Evolutionary conservation across 1,139 yeast genomes (phyloP).

Genomic region (Lodderomyces theae): DNA sequence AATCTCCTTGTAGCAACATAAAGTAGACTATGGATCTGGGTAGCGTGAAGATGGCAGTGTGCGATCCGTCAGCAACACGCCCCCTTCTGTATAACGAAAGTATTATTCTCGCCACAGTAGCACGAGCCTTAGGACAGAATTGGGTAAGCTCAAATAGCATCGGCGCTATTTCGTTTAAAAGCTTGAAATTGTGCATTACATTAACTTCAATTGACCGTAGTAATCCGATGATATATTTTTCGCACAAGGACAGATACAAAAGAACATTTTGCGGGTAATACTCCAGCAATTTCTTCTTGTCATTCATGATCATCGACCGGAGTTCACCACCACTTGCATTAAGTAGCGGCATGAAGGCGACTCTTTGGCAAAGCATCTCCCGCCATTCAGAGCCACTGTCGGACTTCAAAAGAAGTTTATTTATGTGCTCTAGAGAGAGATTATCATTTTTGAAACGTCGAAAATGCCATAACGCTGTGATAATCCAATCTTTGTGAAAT

Average conservation of each 20-base stretch:
- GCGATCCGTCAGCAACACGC: neutral
- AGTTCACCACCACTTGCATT: neutral
- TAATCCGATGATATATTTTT: slow-evolving; percentile 5
- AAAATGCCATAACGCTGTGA: neutral
- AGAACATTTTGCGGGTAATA: neutral
- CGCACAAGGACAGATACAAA: slow-evolving; percentile 20
- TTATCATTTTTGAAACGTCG: neutral
- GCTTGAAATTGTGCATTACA: neutral
- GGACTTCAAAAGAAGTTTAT: neutral
- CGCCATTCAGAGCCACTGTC: neutral
- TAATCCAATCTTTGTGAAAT: neutral
- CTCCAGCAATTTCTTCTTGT: neutral
- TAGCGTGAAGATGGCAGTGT: neutral
- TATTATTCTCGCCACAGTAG: slow-evolving; percentile 3
- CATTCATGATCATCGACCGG: neutral
- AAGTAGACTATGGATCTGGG: slow-evolving; percentile 27
- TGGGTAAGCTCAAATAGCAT: slow-evolving; percentile 6
- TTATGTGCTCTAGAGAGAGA: neutral
- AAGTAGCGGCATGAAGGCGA: neutral
- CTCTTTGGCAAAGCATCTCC: neutral
- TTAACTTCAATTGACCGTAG: neutral
- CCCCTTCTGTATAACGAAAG: slow-evolving; percentile 6
- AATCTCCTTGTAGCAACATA: slow-evolving; percentile 36
- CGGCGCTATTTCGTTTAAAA: slow-evolving; percentile 7
- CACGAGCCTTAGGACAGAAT: slow-evolving; percentile 3